These are phyloP conservation scores for Chenopodium formosanum DNA, from an alignment of 148 eudicot species.

Conservation along the genomic window DNA sequence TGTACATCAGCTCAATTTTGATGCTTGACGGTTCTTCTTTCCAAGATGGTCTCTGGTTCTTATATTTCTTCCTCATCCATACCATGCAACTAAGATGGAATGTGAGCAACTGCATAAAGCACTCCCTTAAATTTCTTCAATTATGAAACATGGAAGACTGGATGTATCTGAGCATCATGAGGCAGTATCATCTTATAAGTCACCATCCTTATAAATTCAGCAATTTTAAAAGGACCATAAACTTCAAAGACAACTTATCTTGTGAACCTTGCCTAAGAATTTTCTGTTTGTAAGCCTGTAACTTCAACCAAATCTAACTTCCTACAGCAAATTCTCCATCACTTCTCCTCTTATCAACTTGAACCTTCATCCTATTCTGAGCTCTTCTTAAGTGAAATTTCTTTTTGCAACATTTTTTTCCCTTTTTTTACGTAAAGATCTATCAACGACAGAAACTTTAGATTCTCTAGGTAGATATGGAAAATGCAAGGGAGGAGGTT, in stretches of 20 bases:
- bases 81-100: background rate
- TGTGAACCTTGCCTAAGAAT: background rate
- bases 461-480: slow-evolving; percentile 6
- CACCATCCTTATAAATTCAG: background rate
- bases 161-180: background rate
- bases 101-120: background rate
- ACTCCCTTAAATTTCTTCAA: background rate
- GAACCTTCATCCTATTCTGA: background rate
- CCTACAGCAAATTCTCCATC: background rate
- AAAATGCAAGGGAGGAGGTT: slow-evolving; percentile 3
- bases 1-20: background rate
- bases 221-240: background rate
- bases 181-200: background rate
- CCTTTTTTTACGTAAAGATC: background rate
- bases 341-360: background rate
- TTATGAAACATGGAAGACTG: background rate
- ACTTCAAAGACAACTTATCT: background rate
- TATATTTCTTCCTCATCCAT: background rate
- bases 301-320: slow-evolving; percentile 10
- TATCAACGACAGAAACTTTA: background rate
- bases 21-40: background rate
- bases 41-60: background rate
- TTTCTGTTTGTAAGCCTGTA: background rate
- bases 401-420: background rate
- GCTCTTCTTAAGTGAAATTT: slow-evolving; percentile 3